Conservation (phyloP, 495 filamentous ascomycete genomes). For the Penicillium longicatenatum region DNA sequence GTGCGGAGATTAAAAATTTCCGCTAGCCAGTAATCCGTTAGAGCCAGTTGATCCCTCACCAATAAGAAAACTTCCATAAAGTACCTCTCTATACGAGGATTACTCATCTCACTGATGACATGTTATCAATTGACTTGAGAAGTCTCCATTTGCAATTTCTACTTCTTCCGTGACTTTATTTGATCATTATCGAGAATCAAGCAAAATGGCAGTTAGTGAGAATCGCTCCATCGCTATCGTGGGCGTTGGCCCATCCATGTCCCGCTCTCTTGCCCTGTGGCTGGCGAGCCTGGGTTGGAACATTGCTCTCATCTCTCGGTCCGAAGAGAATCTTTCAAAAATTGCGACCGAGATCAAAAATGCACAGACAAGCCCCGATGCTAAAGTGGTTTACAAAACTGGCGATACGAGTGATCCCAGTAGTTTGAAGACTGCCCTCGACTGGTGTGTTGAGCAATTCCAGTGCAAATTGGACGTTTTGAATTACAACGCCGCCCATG, state of each 20-base stretch:
- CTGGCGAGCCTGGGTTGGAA: conserved; percentile 20
- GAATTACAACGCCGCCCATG: conserved; percentile 20
- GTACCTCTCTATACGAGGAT: too few species aligned
- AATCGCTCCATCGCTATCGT: conserved; percentile 18
- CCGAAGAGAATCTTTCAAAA: neutral
- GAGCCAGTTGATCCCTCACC: too few species aligned
- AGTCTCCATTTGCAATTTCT: too few species aligned
- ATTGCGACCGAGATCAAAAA: neutral
- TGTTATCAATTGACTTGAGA: too few species aligned
- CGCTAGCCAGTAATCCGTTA: too few species aligned
- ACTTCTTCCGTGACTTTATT: too few species aligned
- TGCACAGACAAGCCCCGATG: neutral
- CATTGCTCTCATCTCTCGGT: conserved; percentile 19
- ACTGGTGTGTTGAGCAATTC: conserved; percentile 15
- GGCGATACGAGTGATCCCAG: conserved; percentile 2
- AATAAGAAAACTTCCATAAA: too few species aligned
- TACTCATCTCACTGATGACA: too few species aligned
- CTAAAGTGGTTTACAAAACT: neutral
- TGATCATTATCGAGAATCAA: too few species aligned
- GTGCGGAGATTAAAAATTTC: too few species aligned
- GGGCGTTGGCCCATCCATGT: conserved; percentile 22
- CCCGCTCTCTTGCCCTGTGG: conserved; percentile 18
- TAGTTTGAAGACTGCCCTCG: conserved; percentile 11
- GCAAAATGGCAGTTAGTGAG: conserved; percentile 9
- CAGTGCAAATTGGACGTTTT: conserved; percentile 13